A percentile compares a stretch with the other conserved stretches of the same genome.
These are phyloP conservation scores for Trametes versicolor DNA, from an alignment of 1,284 basidiomycete genomes.

Conservation along the genomic window DNA sequence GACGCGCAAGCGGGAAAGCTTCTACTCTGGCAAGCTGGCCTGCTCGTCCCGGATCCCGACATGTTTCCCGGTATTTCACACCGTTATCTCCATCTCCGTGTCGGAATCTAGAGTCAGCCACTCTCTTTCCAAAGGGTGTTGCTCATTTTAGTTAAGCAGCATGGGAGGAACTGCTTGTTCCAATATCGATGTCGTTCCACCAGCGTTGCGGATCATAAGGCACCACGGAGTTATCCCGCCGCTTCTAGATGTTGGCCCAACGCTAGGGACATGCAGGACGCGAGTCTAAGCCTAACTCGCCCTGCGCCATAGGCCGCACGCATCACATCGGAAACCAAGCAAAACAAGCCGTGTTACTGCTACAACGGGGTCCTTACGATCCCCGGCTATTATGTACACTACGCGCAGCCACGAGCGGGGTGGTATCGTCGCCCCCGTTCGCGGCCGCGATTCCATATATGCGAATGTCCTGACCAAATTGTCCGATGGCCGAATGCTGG, in stretches of 20 bases:
- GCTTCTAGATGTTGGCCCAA: neutral
- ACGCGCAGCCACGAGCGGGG: neutral
- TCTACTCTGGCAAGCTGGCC: no score
- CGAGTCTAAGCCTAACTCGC: conserved; percentile 1
- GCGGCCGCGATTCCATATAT: neutral
- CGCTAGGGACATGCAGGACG: neutral
- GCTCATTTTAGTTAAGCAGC: neutral
- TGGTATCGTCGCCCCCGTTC: no score
- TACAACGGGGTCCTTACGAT: conserved; percentile 24
- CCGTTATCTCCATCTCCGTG: conserved; percentile 3
- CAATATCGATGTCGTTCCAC: no score
- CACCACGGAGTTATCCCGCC: no score
- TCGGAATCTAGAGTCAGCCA: neutral
- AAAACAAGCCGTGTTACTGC: conserved; percentile 22
- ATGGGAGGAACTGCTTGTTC: no score
- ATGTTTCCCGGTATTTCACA: neutral
- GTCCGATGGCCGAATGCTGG: conserved; percentile 13
- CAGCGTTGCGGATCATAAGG: no score
- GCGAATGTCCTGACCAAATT: conserved; percentile 14
- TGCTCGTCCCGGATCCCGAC: neutral
- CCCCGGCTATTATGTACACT: conserved; percentile 26
- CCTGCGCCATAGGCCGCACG: neutral
- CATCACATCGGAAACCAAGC: neutral
- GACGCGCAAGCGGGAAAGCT: no score
- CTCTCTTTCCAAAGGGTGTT: neutral